phyloP scores from a whole-genome alignment of 768 basidiomycete genomes.

The Mycena metata region DNA sequence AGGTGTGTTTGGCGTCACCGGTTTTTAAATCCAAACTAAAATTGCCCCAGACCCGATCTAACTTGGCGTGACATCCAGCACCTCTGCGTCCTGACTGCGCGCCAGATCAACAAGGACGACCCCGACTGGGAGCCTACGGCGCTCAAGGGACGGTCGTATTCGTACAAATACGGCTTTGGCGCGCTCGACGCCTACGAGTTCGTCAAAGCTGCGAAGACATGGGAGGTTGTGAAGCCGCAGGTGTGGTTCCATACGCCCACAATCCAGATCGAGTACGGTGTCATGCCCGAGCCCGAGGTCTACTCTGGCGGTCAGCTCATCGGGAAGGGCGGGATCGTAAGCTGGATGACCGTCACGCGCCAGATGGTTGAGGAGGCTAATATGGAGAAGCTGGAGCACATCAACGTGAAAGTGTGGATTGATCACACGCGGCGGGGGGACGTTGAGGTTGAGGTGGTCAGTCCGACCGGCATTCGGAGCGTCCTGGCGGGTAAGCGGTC shows the following conservation, averaged over 20 bases:
- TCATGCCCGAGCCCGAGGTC: conserved; percentile 64
- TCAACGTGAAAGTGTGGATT: conserved; percentile 95
- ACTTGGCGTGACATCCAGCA: conserved; percentile 53
- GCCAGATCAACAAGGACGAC: conserved; percentile 76
- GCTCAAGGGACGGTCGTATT: conserved; percentile 58
- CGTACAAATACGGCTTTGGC: conserved; percentile 97
- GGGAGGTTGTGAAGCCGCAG: conserved; percentile 94
- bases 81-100: conserved; percentile 69
- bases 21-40: conserved; percentile 20
- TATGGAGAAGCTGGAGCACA: conserved; percentile 90
- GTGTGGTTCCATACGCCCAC: conserved; percentile 87
- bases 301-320: conserved; percentile 80
- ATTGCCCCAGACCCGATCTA: conserved; percentile 80
- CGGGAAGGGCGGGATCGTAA: conserved; percentile 70
- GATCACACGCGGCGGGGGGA: conserved; percentile 89
- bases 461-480: conserved; percentile 89
- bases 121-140: conserved; percentile 79
- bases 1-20: conserved; percentile 62
- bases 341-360: conserved; percentile 74
- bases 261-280: conserved; percentile 73
- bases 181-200: conserved; percentile 86
- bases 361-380: conserved; percentile 80
- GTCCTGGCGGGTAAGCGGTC: conserved; percentile 81
- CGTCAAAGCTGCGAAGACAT: conserved; percentile 83
- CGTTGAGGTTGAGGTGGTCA: conserved; percentile 90